Evolutionary conservation across 1,284 basidiomycete genomes (phyloP).

Genomic region (Marasmius tenuissimus): DNA sequence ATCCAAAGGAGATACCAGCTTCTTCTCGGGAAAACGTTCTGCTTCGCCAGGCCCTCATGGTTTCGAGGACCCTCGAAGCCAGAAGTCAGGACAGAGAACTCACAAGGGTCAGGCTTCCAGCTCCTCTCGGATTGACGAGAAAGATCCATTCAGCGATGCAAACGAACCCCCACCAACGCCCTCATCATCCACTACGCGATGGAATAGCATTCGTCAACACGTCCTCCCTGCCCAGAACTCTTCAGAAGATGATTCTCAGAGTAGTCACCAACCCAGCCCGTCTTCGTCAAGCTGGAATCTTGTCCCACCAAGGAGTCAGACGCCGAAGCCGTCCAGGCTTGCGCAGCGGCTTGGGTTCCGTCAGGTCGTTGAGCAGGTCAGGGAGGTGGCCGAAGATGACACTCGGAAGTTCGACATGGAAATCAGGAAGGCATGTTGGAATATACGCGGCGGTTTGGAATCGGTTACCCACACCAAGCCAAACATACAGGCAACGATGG

Average conservation of each 20-base stretch:
- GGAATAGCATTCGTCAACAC: conserved; percentile 54
- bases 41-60: background rate
- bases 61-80: background rate
- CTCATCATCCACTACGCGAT: conserved; percentile 45
- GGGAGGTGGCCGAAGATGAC: conserved; percentile 45
- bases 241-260: conserved; percentile 11
- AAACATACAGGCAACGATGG: conserved; percentile 25
- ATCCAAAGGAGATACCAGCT: background rate
- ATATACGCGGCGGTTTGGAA: conserved; percentile 27
- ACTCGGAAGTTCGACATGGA: conserved; percentile 48
- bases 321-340: conserved; percentile 56
- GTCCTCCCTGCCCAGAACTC: conserved; percentile 35
- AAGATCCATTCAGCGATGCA: background rate
- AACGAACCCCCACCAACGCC: conserved; percentile 18
- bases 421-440: conserved; percentile 50
- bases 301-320: conserved; percentile 28
- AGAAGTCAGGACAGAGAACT: background rate
- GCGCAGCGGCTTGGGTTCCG: conserved; percentile 53
- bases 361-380: conserved; percentile 60
- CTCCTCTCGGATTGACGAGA: background rate
- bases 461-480: conserved; percentile 22
- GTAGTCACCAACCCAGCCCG: conserved; percentile 12
- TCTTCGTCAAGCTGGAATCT: conserved; percentile 22
- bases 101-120: background rate
- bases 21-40: background rate